Conservation (phyloP, 2,329 filamentous ascomycete species). For the Trichoderma sp. region DNA sequence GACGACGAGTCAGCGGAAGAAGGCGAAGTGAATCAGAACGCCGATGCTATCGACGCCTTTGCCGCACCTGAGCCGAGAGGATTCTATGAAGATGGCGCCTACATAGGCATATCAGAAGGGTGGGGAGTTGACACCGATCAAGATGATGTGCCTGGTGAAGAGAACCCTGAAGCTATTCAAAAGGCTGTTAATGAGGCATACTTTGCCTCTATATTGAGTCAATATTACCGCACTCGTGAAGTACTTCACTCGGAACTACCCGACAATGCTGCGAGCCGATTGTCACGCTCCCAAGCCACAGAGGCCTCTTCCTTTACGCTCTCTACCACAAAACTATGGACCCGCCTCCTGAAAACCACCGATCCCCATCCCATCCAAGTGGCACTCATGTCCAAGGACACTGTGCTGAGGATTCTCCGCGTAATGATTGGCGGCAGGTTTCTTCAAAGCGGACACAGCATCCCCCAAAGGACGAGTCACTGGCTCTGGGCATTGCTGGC, state of each 20-base stretch:
- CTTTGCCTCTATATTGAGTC: slow-evolving; percentile 60
- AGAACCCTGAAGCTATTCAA: slow-evolving; percentile 30
- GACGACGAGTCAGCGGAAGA: slow-evolving; percentile 32
- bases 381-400: slow-evolving; percentile 63
- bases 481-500: slow-evolving; percentile 87
- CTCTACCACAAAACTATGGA: slow-evolving; percentile 51
- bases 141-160: slow-evolving; percentile 28
- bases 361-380: slow-evolving; percentile 59
- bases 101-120: slow-evolving; percentile 57
- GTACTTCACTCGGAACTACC: slow-evolving; percentile 57
- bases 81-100: slow-evolving; percentile 76
- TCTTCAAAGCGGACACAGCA: slow-evolving; percentile 54
- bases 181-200: slow-evolving; percentile 60
- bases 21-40: slow-evolving; percentile 37
- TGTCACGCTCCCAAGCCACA: slow-evolving; percentile 53
- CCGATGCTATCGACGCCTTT: slow-evolving; percentile 41
- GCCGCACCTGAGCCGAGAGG: slow-evolving; percentile 55
- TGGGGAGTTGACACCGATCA: slow-evolving; percentile 31
- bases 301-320: slow-evolving; percentile 54
- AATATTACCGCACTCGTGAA: slow-evolving; percentile 63
- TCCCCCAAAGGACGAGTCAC: slow-evolving; percentile 65
- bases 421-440: slow-evolving; percentile 64
- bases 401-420: slow-evolving; percentile 63
- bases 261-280: slow-evolving; percentile 46
- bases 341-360: slow-evolving; percentile 46